Evolutionary conservation across 2,329 filamentous ascomycete genomes (phyloP).

Genomic region (Arthrobotrys sinensis): DNA sequence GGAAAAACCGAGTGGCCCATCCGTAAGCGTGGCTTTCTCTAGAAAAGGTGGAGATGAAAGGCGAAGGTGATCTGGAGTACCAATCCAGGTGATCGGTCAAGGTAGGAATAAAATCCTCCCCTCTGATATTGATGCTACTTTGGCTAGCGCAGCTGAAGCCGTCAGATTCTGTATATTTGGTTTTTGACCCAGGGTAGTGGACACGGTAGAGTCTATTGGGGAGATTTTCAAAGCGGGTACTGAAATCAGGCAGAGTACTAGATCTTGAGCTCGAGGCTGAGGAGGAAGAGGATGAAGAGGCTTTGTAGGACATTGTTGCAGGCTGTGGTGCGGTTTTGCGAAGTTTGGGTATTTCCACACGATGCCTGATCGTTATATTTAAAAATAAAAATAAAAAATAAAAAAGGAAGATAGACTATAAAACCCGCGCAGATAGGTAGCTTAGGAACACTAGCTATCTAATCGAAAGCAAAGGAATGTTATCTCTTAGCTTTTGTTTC

Average conservation of each 20-base stretch:
- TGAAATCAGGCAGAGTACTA: background rate
- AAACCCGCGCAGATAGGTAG: too few relatives aligned
- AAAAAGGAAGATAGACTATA: too few relatives aligned
- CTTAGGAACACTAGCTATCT: too few relatives aligned
- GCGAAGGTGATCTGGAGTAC: background rate
- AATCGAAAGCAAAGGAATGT: too few relatives aligned
- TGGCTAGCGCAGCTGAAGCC: background rate
- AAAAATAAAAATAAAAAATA: too few relatives aligned
- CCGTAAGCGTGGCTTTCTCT: background rate
- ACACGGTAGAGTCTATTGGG: background rate
- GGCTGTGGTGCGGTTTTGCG: background rate
- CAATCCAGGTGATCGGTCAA: background rate
- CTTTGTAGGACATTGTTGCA: background rate
- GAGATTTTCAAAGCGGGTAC: background rate
- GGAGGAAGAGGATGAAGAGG: background rate
- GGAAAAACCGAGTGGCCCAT: background rate
- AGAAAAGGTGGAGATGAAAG: slow-evolving; percentile 2
- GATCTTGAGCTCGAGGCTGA: background rate
- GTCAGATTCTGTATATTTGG: background rate
- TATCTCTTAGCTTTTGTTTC: background rate
- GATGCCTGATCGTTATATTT: background rate
- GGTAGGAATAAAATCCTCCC: background rate
- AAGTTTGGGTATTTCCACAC: background rate
- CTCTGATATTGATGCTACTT: background rate
- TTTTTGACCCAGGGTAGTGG: background rate